Percentiles rank a stretch among this genome's conserved stretches.
Conservation (phyloP, 2,329 filamentous ascomycete species). For the Cladophialophora psammophila region DNA sequence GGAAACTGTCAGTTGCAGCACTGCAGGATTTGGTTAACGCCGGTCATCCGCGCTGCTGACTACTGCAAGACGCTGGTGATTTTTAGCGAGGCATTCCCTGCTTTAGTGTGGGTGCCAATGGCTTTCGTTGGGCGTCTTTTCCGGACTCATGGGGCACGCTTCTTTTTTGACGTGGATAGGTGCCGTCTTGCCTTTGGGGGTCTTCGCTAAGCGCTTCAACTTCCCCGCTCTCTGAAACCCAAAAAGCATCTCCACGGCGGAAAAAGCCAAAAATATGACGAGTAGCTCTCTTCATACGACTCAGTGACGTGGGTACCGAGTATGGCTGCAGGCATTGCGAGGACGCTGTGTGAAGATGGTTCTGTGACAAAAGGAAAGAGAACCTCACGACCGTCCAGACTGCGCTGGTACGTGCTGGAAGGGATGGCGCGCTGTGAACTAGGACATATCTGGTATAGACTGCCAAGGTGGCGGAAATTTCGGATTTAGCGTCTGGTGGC, state of each 20-base stretch:
- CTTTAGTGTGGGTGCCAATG: constrained; percentile 4
- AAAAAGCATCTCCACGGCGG: background rate
- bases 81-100: constrained; percentile 17
- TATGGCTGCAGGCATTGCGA: background rate
- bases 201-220: constrained; percentile 7
- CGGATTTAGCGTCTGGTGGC: background rate
- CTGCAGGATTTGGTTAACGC: constrained; percentile 18
- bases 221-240: constrained; percentile 2
- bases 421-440: background rate
- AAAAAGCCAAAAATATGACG: background rate
- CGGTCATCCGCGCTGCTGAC: constrained; percentile 16
- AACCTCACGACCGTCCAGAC: background rate
- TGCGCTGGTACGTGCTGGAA: background rate
- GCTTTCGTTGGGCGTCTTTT: constrained; percentile 16
- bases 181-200: constrained; percentile 16
- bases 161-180: constrained; percentile 11
- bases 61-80: constrained; percentile 22
- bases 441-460: background rate
- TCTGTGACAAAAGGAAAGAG: background rate
- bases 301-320: background rate
- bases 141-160: constrained; percentile 2
- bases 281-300: background rate
- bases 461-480: background rate
- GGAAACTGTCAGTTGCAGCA: background rate
- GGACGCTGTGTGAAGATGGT: background rate